These are phyloP conservation scores for Fusarium oligoseptatum DNA, from an alignment of 2,329 filamentous ascomycete genomes.

Conservation along the genomic window DNA sequence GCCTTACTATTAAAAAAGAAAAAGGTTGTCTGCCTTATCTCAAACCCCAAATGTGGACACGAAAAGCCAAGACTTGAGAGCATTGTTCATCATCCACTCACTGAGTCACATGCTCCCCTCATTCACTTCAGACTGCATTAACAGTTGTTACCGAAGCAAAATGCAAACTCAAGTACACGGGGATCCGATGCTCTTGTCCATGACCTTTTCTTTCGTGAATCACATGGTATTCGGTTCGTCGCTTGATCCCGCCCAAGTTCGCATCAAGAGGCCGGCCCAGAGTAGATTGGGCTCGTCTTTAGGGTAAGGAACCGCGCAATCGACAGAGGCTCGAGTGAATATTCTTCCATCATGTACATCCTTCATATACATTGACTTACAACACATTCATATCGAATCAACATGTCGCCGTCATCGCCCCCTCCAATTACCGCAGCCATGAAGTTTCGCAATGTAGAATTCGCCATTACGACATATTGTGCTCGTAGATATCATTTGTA, in stretches of 20 bases:
- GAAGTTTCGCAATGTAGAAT: neutral
- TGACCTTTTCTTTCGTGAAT: neutral
- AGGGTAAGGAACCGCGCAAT: neutral
- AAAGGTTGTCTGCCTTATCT: neutral
- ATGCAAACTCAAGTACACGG: neutral
- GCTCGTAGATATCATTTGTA: neutral
- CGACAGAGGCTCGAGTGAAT: neutral
- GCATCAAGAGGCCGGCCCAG: neutral
- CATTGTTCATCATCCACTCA: neutral
- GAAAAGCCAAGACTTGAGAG: neutral
- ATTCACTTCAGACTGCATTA: neutral
- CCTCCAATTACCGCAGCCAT: neutral
- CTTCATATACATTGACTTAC: neutral
- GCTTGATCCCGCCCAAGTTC: neutral
- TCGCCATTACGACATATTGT: neutral
- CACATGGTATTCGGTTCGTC: neutral
- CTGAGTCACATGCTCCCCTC: neutral
- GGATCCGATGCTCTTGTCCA: neutral
- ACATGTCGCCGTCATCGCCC: neutral
- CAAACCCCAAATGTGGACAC: neutral
- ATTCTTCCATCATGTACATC: neutral
- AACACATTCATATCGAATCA: neutral
- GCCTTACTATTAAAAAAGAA: neutral
- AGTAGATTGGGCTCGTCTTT: neutral
- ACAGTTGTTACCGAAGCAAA: neutral